phyloP scores from a whole-genome alignment of 176 grass and related monocot species.

The Musa troglodytarum region DNA sequence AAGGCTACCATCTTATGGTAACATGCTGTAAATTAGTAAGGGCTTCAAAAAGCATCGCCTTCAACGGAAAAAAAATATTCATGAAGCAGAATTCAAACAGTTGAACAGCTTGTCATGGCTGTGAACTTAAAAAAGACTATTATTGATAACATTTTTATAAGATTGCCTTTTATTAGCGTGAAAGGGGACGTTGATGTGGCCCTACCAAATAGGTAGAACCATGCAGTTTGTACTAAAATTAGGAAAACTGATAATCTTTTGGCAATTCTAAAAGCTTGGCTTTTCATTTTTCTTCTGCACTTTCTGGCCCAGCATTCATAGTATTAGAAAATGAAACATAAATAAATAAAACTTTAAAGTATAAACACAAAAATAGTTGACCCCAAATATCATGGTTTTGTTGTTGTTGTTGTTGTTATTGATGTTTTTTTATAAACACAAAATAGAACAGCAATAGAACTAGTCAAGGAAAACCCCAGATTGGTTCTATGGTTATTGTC shows the following conservation, averaged over 20 bases:
- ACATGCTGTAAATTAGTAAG: neutral
- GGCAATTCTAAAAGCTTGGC: no score
- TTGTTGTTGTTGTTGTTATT: no score
- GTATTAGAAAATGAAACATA: neutral
- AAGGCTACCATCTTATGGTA: neutral
- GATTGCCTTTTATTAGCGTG: neutral
- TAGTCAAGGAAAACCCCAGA: no score
- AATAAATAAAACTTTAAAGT: neutral
- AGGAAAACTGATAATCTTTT: neutral
- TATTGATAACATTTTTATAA: neutral
- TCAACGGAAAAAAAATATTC: neutral
- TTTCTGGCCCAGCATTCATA: neutral
- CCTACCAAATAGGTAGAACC: no score
- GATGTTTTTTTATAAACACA: no score
- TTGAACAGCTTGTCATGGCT: no score
- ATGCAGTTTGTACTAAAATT: neutral
- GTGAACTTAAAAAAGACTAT: no score
- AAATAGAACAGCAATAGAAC: no score
- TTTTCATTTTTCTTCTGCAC: neutral
- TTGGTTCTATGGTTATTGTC: no score
- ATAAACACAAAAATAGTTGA: neutral
- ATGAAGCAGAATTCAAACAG: neutral
- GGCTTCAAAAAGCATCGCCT: neutral
- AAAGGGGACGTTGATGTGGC: neutral
- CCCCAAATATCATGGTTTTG: no score